These are phyloP conservation scores for Orbilia javanica DNA, from an alignment of 2,329 filamentous ascomycete genomes.

Conservation along the genomic window DNA sequence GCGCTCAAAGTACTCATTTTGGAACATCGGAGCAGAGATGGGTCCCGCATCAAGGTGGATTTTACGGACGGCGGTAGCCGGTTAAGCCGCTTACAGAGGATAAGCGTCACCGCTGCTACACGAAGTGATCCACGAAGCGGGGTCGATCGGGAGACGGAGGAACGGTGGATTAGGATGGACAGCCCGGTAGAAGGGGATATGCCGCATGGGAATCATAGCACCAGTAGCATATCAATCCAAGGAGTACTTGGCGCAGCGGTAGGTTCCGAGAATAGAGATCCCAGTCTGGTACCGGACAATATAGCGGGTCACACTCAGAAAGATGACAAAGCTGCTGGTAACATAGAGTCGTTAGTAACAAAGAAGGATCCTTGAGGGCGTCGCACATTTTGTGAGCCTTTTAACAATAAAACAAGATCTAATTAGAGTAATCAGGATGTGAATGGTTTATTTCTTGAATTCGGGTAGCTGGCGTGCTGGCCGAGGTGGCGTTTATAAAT, in stretches of 20 bases:
- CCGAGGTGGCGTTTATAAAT: background rate
- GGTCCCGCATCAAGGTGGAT: conserved; percentile 38
- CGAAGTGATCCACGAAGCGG: conserved; percentile 24
- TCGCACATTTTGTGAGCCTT: too few species aligned
- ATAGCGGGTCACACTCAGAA: background rate
- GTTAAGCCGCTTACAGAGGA: conserved; percentile 43
- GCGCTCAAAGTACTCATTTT: conserved; percentile 47
- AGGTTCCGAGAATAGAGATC: background rate
- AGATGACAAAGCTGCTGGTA: too few species aligned
- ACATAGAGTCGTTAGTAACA: too few species aligned
- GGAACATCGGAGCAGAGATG: conserved; percentile 49
- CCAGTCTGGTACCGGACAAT: background rate
- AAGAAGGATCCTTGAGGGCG: too few species aligned
- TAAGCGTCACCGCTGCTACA: conserved; percentile 25
- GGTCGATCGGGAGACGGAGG: conserved; percentile 14
- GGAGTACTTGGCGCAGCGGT: background rate
- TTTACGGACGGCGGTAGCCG: conserved; percentile 42
- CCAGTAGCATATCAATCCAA: conserved; percentile 30
- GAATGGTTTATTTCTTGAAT: background rate
- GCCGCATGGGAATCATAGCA: background rate
- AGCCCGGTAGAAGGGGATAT: conserved; percentile 34
- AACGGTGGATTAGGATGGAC: conserved; percentile 48
- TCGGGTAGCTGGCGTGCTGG: background rate
- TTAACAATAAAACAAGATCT: too few species aligned
- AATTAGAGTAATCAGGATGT: background rate